Conservation (phyloP, 1,284 basidiomycete genomes). For the Ceratorhiza oryzae-sativae region DNA sequence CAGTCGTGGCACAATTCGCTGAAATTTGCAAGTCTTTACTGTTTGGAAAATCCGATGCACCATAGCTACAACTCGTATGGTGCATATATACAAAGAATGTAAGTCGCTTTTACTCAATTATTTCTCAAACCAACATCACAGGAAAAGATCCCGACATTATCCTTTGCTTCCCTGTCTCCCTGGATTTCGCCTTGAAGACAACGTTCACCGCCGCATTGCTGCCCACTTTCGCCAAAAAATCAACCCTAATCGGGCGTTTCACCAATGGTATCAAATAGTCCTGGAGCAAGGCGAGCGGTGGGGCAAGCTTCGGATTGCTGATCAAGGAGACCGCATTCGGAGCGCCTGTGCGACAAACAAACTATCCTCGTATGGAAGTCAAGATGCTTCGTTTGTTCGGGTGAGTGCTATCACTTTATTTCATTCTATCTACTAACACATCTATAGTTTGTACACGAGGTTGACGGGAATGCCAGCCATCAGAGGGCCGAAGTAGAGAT, state of each 20-base stretch:
- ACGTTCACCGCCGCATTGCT: background rate
- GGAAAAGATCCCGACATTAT: slow-evolving; percentile 5
- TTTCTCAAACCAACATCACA: background rate
- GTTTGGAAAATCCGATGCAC: slow-evolving; percentile 5
- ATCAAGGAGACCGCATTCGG: slow-evolving; percentile 4
- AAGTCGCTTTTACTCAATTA: background rate
- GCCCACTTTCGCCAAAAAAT: slow-evolving; percentile 1
- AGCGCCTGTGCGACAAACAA: background rate
- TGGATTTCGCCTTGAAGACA: background rate
- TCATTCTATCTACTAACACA: background rate
- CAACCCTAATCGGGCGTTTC: background rate
- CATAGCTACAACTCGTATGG: slow-evolving; percentile 4
- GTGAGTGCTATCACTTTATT: slow-evolving; percentile 36
- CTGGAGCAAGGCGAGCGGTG: slow-evolving; percentile 5
- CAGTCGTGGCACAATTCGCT: background rate
- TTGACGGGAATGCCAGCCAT: slow-evolving; percentile 46
- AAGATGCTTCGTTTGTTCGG: slow-evolving; percentile 6
- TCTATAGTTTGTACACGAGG: slow-evolving; percentile 47
- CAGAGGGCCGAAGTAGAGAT: slow-evolving; percentile 24
- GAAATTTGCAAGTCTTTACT: slow-evolving; percentile 1
- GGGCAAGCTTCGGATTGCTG: slow-evolving; percentile 21
- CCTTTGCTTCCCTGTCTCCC: slow-evolving; percentile 41
- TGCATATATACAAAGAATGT: background rate
- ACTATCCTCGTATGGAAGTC: slow-evolving; percentile 1
- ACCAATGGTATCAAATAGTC: background rate